Conservation (phyloP, 345 rosid species). For the Microthlaspi erraticum region DNA sequence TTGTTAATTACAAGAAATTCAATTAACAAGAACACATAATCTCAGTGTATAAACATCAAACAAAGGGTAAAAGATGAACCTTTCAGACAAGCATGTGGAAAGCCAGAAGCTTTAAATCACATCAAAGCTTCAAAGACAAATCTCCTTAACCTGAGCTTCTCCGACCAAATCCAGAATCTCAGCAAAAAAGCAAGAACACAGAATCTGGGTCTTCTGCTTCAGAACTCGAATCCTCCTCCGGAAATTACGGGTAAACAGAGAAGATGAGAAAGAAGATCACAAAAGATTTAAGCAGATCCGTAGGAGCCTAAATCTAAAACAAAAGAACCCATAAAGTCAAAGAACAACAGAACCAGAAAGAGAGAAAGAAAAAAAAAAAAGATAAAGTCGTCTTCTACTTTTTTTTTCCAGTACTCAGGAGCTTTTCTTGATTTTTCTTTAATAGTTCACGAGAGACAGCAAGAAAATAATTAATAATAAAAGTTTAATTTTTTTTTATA, state of each 20-base stretch:
- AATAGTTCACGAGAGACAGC: slow-evolving; percentile 43
- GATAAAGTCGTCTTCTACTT: slow-evolving; percentile 43
- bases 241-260: slow-evolving; percentile 31
- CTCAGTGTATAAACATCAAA: slow-evolving; percentile 15
- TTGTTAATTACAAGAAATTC: slow-evolving; percentile 9
- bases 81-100: slow-evolving; percentile 26
- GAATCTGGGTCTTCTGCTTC: slow-evolving; percentile 40
- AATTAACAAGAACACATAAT: not conserved
- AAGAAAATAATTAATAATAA: slow-evolving; percentile 37
- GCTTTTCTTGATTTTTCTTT: slow-evolving; percentile 43
- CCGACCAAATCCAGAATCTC: slow-evolving; percentile 40
- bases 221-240: slow-evolving; percentile 35
- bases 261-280: slow-evolving; percentile 29
- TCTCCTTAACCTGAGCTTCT: slow-evolving; percentile 3
- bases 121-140: slow-evolving; percentile 33
- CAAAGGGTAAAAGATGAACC: slow-evolving; percentile 34
- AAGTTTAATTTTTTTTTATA: not conserved
- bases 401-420: slow-evolving; percentile 40
- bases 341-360: slow-evolving; percentile 36
- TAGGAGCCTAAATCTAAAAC: slow-evolving; percentile 34
- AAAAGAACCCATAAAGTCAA: slow-evolving; percentile 46
- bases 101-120: slow-evolving; percentile 31
- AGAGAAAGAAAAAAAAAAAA: not conserved
- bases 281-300: slow-evolving; percentile 42
- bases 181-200: slow-evolving; percentile 27